These are phyloP conservation scores for Guyanaporus albipodus DNA, from an alignment of 768 basidiomycete genomes.

Conservation along the genomic window DNA sequence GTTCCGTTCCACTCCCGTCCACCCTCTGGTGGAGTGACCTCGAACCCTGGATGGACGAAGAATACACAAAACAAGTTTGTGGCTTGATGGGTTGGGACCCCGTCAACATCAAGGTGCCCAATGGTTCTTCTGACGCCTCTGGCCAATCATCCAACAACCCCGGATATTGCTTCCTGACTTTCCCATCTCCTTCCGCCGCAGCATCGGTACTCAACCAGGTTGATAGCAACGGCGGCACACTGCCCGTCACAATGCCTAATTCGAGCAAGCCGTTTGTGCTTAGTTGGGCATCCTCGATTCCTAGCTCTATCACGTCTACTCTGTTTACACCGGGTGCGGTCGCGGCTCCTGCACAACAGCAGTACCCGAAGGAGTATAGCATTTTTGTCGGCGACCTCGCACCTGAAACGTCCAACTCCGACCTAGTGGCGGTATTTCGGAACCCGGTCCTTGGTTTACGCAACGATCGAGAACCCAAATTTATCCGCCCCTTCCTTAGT, in stretches of 20 bases:
- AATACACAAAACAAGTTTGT: constrained; percentile 88
- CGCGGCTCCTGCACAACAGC: constrained; percentile 40
- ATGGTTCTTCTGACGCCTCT: constrained; percentile 50
- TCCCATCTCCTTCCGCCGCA: constrained; percentile 67
- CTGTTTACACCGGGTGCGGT: constrained; percentile 26
- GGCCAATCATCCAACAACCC: constrained; percentile 77
- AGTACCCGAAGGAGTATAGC: constrained; percentile 82
- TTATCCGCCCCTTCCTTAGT: constrained; percentile 83
- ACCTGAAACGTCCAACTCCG: constrained; percentile 91
- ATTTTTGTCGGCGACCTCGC: constrained; percentile 95
- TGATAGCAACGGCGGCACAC: constrained; percentile 40
- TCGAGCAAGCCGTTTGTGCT: constrained; percentile 77
- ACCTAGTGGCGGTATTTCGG: constrained; percentile 89
- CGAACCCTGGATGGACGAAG: constrained; percentile 97
- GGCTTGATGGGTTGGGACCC: constrained; percentile 84
- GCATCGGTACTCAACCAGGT: constrained; percentile 69
- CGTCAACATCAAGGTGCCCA: constrained; percentile 68
- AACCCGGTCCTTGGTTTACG: constrained; percentile 84
- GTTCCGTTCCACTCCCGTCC: constrained; percentile 40
- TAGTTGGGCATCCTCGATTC: constrained; percentile 62
- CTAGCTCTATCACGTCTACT: constrained; percentile 32
- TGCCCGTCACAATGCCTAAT: constrained; percentile 76
- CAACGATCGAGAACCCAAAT: constrained; percentile 83
- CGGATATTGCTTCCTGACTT: constrained; percentile 86
- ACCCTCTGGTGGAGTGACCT: constrained; percentile 86